Evolutionary conservation across 2,329 filamentous ascomycete genomes (phyloP).

Genomic region (Daldinia sp.): DNA sequence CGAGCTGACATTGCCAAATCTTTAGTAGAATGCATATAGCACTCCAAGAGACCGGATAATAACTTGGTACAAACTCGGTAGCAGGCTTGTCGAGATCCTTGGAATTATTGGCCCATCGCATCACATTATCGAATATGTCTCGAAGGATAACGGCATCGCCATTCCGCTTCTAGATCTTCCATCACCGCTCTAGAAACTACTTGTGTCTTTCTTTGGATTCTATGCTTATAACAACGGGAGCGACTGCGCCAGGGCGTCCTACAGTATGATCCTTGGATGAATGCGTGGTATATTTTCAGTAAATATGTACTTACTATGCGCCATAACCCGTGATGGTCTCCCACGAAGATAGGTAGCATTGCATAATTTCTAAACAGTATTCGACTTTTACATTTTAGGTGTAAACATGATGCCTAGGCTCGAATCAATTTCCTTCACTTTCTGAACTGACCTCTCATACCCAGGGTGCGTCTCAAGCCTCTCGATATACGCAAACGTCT

Average conservation of each 20-base stretch:
- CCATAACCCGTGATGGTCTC: too few species aligned
- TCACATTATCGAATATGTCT: too few species aligned
- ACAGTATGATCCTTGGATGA: too few species aligned
- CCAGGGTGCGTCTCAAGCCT: constrained; percentile 57
- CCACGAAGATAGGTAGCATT: background rate
- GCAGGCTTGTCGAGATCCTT: background rate
- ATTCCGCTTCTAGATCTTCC: background rate
- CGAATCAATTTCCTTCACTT: constrained; percentile 60
- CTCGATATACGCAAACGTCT: constrained; percentile 57
- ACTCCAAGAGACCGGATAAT: too few species aligned
- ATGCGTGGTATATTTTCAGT: background rate
- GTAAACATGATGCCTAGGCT: constrained; percentile 46
- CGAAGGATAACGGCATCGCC: background rate
- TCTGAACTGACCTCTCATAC: constrained; percentile 57
- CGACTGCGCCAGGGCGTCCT: too few species aligned
- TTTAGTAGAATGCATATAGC: too few species aligned
- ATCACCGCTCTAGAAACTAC: background rate
- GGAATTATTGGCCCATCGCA: background rate
- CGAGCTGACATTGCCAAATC: too few species aligned
- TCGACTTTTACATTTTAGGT: background rate
- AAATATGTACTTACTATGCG: background rate
- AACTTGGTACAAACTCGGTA: too few species aligned
- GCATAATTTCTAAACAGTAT: background rate
- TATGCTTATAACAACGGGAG: too few species aligned
- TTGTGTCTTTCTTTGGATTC: too few species aligned